Percentiles rank a stretch among this genome's conserved stretches.
Conservation (phyloP, 148 eudicot species). For the Camellia granthamiana region DNA sequence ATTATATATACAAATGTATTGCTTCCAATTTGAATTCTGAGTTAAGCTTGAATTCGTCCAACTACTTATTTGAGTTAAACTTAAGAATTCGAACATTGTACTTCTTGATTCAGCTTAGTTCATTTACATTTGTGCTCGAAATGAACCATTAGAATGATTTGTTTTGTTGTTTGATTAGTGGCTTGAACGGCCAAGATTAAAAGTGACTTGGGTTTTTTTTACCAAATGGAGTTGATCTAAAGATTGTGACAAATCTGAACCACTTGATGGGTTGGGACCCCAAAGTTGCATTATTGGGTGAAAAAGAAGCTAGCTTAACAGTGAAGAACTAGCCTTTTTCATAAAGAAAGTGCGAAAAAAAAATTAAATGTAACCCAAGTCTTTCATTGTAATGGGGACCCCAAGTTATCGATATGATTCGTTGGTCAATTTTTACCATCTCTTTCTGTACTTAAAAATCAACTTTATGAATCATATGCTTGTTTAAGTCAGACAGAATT, state of each 20-base stretch:
- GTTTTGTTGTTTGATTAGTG: not conserved
- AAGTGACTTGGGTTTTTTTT: too few relatives aligned
- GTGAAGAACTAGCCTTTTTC: not conserved
- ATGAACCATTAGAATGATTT: not conserved
- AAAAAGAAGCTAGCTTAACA: not conserved
- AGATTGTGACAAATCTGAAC: not conserved
- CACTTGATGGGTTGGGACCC: not conserved
- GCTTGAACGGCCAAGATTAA: not conserved
- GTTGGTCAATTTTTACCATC: not conserved
- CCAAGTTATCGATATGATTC: not conserved
- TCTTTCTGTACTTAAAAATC: not conserved
- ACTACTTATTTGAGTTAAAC: too few relatives aligned
- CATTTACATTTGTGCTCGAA: too few relatives aligned
- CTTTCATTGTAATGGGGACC: not conserved
- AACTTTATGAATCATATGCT: not conserved
- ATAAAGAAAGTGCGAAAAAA: not conserved
- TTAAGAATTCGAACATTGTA: too few relatives aligned
- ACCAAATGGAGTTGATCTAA: too few relatives aligned
- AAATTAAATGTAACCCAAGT: not conserved
- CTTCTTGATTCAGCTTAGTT: too few relatives aligned
- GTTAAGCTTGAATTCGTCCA: too few relatives aligned
- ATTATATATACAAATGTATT: too few relatives aligned
- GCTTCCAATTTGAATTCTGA: too few relatives aligned
- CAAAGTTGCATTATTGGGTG: not conserved
- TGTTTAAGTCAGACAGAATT: too few relatives aligned